These are phyloP conservation scores for Heliamphora exappendiculata DNA, from an alignment of 148 eudicot genomes.

Conservation along the genomic window DNA sequence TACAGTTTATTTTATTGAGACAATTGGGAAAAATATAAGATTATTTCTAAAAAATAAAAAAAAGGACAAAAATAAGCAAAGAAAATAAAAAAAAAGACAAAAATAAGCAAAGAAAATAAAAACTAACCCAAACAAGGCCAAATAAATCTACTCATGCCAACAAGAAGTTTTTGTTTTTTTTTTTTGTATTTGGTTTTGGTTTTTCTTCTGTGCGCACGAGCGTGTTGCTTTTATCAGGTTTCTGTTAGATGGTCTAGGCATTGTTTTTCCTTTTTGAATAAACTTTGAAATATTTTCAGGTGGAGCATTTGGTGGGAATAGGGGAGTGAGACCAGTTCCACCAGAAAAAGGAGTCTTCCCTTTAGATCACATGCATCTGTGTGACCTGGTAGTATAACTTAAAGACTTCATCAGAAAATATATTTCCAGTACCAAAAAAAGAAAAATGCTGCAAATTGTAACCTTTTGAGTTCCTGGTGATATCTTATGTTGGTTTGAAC, in stretches of 20 bases:
- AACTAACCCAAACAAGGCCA: no score
- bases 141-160: no score
- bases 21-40: no score
- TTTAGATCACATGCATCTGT: slow-evolving; percentile 86
- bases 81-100: background rate
- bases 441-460: background rate
- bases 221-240: no score
- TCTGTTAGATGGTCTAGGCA: background rate
- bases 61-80: no score
- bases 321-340: slow-evolving; percentile 89
- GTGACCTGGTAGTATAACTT: slow-evolving; percentile 58
- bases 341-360: slow-evolving; percentile 99
- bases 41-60: no score
- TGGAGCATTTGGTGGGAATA: slow-evolving; percentile 85
- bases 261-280: background rate
- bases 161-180: no score
- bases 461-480: background rate
- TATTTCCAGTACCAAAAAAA: background rate
- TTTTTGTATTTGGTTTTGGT: no score
- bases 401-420: background rate
- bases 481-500: background rate
- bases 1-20: no score
- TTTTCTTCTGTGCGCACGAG: no score
- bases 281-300: slow-evolving; percentile 27
- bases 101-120: no score